A percentile compares a stretch with the other conserved stretches of the same genome.
These are phyloP conservation scores for Anthracocystis walkeri DNA, from an alignment of 1,284 basidiomycete genomes.

Conservation along the genomic window DNA sequence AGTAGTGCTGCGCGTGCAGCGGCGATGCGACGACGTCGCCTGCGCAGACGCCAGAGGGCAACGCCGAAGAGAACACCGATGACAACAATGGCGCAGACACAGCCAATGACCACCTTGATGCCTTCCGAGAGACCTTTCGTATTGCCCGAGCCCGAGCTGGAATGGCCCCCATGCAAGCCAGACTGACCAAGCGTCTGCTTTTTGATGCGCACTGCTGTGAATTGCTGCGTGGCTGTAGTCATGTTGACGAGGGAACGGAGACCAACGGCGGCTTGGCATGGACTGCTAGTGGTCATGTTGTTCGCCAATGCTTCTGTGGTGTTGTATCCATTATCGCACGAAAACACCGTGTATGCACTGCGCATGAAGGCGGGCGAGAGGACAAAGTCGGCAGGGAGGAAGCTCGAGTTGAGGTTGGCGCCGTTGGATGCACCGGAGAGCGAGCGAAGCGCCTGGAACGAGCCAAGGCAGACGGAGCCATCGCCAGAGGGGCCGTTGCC, in stretches of 20 bases:
- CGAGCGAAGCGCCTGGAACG: conserved; percentile 58
- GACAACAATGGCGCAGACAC: conserved; percentile 54
- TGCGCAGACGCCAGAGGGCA: conserved; percentile 51
- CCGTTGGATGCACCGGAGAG: conserved; percentile 38
- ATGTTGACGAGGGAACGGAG: conserved; percentile 54
- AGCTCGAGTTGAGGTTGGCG: conserved; percentile 35
- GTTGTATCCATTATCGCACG: conserved; percentile 51
- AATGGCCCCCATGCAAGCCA: conserved; percentile 24
- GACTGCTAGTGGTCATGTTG: conserved; percentile 36
- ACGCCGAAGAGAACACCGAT: conserved; percentile 52
- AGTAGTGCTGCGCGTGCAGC: conserved; percentile 39
- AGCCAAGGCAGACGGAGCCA: conserved; percentile 52
- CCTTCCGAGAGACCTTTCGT: conserved; percentile 55
- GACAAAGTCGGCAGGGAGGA: conserved; percentile 58
- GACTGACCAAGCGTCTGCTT: conserved; percentile 56
- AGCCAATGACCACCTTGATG: conserved; percentile 59
- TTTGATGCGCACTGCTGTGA: conserved; percentile 59
- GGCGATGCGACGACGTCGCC: conserved; percentile 39
- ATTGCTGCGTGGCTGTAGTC: conserved; percentile 51
- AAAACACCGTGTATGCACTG: conserved; percentile 59
- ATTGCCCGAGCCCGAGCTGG: conserved; percentile 26
- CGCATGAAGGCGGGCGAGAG: conserved; percentile 62
- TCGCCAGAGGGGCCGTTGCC: conserved; percentile 33
- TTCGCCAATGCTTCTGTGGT: conserved; percentile 18
- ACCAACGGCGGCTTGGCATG: conserved; percentile 53